Evolutionary conservation across 345 rosid species (phyloP).

Genomic region (Salix brachista): DNA sequence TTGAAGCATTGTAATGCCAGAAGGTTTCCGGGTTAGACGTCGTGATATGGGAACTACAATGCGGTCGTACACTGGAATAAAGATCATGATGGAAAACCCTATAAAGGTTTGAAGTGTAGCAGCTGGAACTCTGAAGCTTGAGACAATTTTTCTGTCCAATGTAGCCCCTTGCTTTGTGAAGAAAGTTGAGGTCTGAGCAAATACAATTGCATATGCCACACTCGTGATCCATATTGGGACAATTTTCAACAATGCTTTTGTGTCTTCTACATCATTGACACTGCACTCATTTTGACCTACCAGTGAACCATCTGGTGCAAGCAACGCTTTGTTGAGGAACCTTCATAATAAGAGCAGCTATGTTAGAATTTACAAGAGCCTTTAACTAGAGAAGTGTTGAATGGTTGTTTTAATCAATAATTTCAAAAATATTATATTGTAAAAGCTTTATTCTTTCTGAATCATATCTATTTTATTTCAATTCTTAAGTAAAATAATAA

Average conservation of each 20-base stretch:
- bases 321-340: not conserved
- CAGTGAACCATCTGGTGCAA: not conserved
- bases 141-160: slow-evolving; percentile 18
- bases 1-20: slow-evolving; percentile 22
- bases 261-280: not conserved
- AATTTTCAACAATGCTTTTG: not conserved
- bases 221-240: slow-evolving; percentile 23
- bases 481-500: no score
- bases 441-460: no score
- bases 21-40: slow-evolving; percentile 5
- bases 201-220: slow-evolving; percentile 10
- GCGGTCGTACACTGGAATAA: slow-evolving; percentile 18
- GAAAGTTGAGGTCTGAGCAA: slow-evolving; percentile 22
- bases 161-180: slow-evolving; percentile 25
- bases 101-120: slow-evolving; percentile 19
- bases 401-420: no score
- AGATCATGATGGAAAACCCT: not conserved
- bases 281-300: not conserved
- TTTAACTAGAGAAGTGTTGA: not conserved
- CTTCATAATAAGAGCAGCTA: not conserved
- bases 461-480: no score
- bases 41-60: slow-evolving; percentile 18
- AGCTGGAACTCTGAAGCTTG: slow-evolving; percentile 13
- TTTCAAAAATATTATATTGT: no score
- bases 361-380: not conserved